phyloP scores from a whole-genome alignment of 2,329 filamentous ascomycete genomes.

The Hypoxylon sp. region DNA sequence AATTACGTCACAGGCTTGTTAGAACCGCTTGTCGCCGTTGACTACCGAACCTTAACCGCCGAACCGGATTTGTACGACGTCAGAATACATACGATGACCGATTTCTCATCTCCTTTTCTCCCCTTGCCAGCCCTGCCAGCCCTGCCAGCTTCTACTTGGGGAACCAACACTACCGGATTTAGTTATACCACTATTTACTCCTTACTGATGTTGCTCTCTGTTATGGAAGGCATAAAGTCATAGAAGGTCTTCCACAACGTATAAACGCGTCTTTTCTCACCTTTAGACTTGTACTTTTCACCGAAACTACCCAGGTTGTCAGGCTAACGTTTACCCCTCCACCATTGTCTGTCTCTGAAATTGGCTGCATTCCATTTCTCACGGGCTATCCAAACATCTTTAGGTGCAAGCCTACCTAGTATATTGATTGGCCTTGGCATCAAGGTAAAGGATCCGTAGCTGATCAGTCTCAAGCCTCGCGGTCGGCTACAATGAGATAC shows the following conservation, averaged over 20 bases:
- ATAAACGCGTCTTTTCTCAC: neutral
- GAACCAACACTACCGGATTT: constrained; percentile 13
- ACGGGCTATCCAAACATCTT: neutral
- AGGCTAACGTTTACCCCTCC: neutral
- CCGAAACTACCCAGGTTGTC: no score
- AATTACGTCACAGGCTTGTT: neutral
- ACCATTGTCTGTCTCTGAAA: neutral
- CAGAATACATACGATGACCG: constrained; percentile 20
- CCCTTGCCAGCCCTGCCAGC: neutral
- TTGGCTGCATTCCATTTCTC: neutral
- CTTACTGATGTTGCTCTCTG: neutral
- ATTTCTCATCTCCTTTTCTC: neutral
- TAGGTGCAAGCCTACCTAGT: neutral
- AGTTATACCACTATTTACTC: constrained; percentile 17
- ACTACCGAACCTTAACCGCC: constrained; percentile 22
- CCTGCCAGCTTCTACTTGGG: constrained; percentile 1
- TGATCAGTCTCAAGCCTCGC: neutral
- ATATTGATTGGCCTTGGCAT: neutral
- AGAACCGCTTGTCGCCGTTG: neutral
- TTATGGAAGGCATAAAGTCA: neutral
- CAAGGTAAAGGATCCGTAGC: neutral
- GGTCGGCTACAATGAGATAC: neutral
- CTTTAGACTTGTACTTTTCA: no score
- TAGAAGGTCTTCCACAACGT: neutral
- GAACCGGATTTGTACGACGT: constrained; percentile 31